Base-by-base conservation (phyloP, 345 rosid species). In the Populus euphratica region DNA sequence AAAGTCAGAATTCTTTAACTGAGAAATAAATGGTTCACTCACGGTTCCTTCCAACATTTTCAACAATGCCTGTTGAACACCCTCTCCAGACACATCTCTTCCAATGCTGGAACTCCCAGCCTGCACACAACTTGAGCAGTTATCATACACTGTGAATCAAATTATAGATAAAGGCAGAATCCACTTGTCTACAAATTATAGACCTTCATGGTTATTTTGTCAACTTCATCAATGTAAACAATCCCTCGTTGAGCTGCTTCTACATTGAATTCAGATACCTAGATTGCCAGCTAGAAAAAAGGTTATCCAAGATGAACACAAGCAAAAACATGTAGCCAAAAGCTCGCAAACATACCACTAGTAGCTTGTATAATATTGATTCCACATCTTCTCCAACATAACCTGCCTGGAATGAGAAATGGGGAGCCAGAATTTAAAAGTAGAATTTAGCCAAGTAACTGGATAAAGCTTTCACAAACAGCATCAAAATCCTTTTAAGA, bases 371-470 rank as follows among this genome's bases (percentile, higher is more conserved):
- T 75, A 95, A 81, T 78, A 95, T 91, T 44, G 99, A 93, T 84
- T 95, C 99, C 69, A 93, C 97, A 89, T 95, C 98, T 59, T 95
- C 99, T 56, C 99, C 97, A 61, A 93, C 99, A 88, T 95, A 93
- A 74, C 99, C 98, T 65, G 99, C 99, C 97, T 93, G 89, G 77
- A 82, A 80, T 77, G 73, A 59, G 27, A 59, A 47, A 78, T 25
- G 31, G 17, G 59, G 20, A 70, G 59, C 52, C 9, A 4, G 52
- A 35, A 41, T 68, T 43, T 31, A 64, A 8, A 3, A 49, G n/a
- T 35, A 0, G 5, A 69, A 8, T 56, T 29, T 31, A 29, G 69
- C 59, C 41, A 20, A 14, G 43, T 14, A 47, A 56, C 41, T 38
- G 14, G 64, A 70, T 17, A 31, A 70, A 61, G 69, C 69, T 76